Evolutionary conservation across 176 grass and related monocot species (phyloP), one percentile per base, ranked within the genome.

Genomic region (Echinochloa phyllopogon): DNA sequence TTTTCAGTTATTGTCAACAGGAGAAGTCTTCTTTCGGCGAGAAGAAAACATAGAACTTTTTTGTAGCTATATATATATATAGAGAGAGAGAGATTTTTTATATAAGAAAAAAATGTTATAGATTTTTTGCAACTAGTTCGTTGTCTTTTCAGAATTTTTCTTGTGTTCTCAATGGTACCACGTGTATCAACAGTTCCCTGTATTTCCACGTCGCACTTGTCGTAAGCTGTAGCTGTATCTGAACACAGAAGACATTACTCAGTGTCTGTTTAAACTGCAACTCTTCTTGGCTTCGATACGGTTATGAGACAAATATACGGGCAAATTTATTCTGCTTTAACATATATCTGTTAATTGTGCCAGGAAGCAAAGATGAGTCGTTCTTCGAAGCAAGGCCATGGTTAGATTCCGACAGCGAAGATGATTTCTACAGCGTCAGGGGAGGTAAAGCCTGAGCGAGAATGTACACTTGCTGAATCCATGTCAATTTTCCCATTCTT

Each of bases 391-490:
- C 95, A 43, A 86, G 81, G 51, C 55, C 68, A 1, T 91, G 85
- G 87, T 83, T 98, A 33, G 95, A 93, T 66, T 98, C 91, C 0
- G 95, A 98, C 24, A 82, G 82, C 4, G 93, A 98, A 25, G 93
- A 98, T 41, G 95, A 98, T 79, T 98, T 95, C 67, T 71, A 91
- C 77, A 95, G 95, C 57, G 85, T 93, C n/a, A 87, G 84, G 37
- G 95, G 91, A 95, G 95, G 95, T 98, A 92, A 83, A 36, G 47
- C 40, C 5, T 53, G 23, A 56, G 57, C 3, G 7, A n/a, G 29
- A 75, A 56, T 12, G 23, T 37, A 38, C 9, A 48, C 15, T 24
- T 27, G 6, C 49, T 56, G 52, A 17, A 45, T 6, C 36, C 1
- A 39, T 56, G 6, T 5, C 29, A 6, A 1, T n/a, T 41, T 36